Conservation (phyloP, 257 asterid genomes). For the Cruciata laevipes region DNA sequence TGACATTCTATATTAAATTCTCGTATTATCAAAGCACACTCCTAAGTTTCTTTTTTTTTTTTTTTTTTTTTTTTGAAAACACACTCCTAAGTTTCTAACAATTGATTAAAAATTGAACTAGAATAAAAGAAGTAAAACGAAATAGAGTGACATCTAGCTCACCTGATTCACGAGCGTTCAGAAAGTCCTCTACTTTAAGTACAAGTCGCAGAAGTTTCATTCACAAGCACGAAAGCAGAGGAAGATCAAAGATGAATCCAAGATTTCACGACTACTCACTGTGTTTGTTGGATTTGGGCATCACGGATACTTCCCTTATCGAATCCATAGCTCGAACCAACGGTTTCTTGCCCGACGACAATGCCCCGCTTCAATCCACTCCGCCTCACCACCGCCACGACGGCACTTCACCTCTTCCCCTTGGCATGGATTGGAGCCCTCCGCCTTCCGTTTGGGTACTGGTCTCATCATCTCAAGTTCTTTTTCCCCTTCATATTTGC, state of each 20-base stretch:
- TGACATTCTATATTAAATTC: no score
- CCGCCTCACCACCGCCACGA: conserved; percentile 62
- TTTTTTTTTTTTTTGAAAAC: no score
- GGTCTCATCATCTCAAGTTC: not conserved
- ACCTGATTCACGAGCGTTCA: not conserved
- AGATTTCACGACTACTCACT: conserved; percentile 23
- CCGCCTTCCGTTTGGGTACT: conserved; percentile 61
- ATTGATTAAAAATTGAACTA: no score
- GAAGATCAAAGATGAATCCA: conserved; percentile 51
- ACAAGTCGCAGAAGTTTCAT: not conserved
- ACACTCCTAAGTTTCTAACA: no score
- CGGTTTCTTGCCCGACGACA: conserved; percentile 3
- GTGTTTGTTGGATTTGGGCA: conserved; percentile 43
- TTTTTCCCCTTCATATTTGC: not conserved
- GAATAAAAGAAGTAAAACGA: not conserved
- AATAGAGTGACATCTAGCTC: not conserved
- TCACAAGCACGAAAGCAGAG: not conserved
- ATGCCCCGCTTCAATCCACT: conserved; percentile 8
- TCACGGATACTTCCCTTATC: conserved; percentile 38
- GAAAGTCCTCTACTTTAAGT: not conserved
- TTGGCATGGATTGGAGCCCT: conserved; percentile 89
- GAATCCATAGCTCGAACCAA: conserved; percentile 36
- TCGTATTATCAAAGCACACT: no score
- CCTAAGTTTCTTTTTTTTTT: no score
- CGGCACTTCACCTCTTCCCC: conserved; percentile 74